phyloP scores from a whole-genome alignment of 352 stramenopile species.

The Pythium oligandrum region DNA sequence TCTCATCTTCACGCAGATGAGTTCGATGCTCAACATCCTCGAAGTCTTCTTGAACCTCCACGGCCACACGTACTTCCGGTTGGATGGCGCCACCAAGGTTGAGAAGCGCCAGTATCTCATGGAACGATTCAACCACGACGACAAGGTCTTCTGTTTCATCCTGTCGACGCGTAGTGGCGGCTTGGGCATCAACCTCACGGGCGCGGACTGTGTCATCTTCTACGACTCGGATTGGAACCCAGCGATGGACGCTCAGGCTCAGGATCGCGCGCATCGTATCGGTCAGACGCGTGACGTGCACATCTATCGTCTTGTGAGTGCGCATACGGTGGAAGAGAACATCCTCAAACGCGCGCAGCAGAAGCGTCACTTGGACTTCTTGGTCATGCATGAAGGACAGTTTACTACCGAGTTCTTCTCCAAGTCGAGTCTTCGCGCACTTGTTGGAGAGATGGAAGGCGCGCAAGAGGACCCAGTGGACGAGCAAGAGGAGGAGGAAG shows the following conservation, averaged over 20 bases:
- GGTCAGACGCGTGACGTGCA: slow-evolving; percentile 98
- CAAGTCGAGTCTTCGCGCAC: slow-evolving; percentile 82
- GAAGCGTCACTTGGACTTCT: slow-evolving; percentile 96
- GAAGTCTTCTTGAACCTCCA: slow-evolving; percentile 98
- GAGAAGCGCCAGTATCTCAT: slow-evolving; percentile 96
- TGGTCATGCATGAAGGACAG: slow-evolving; percentile 84
- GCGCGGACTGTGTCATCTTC: slow-evolving; percentile 93
- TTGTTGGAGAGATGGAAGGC: slow-evolving; percentile 56
- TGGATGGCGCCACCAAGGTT: slow-evolving; percentile 96
- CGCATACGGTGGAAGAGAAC: slow-evolving; percentile 99
- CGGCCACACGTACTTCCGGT: slow-evolving; percentile 96
- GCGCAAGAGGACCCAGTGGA: slow-evolving; percentile 9
- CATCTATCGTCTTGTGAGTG: slow-evolving; percentile 97
- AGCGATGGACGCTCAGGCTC: slow-evolving; percentile 92
- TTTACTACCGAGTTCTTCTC: slow-evolving; percentile 85
- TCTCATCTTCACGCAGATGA: slow-evolving; percentile 98
- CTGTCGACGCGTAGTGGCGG: slow-evolving; percentile 96
- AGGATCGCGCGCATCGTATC: slow-evolving; percentile 97
- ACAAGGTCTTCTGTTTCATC: slow-evolving; percentile 98
- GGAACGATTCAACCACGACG: slow-evolving; percentile 98
- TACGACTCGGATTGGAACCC: slow-evolving; percentile 95
- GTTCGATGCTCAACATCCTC: slow-evolving; percentile 98
- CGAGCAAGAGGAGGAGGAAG: slow-evolving; percentile 9
- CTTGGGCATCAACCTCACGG: slow-evolving; percentile 98
- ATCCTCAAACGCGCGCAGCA: slow-evolving; percentile 98